These are phyloP conservation scores for Drosera spatulata DNA, from an alignment of 179 eudicot species.

Conservation along the genomic window DNA sequence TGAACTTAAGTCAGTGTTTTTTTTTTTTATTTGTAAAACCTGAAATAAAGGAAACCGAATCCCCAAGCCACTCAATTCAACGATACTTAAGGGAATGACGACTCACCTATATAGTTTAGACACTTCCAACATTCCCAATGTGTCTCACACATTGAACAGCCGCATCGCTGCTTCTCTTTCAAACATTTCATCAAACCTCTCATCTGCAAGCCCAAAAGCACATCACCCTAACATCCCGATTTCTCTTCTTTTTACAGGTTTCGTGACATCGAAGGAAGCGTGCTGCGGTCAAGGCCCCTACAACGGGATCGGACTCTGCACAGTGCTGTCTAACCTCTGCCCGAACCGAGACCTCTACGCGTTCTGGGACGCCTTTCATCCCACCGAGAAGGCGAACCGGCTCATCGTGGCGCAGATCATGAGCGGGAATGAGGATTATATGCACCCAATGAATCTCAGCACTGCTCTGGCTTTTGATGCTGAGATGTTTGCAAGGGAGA, in stretches of 20 bases:
- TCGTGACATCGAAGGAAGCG: slow-evolving; percentile 60
- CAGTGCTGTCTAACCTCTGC: slow-evolving; percentile 51
- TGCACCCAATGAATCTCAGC: slow-evolving; percentile 85
- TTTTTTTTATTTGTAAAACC: too few relatives aligned
- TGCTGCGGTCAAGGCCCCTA: slow-evolving; percentile 92
- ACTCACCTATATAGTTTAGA: too few relatives aligned
- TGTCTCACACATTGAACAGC: too few relatives aligned
- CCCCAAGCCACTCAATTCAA: too few relatives aligned
- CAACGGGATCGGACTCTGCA: slow-evolving; percentile 77
- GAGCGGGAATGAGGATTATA: slow-evolving; percentile 38
- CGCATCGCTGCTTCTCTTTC: too few relatives aligned
- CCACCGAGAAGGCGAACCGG: slow-evolving; percentile 64
- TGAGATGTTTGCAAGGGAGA: slow-evolving; percentile 3
- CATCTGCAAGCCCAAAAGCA: too few relatives aligned
- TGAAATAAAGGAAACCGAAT: too few relatives aligned
- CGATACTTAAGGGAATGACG: too few relatives aligned
- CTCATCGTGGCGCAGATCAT: slow-evolving; percentile 51
- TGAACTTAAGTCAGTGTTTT: too few relatives aligned
- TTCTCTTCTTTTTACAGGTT: slow-evolving; percentile 26
- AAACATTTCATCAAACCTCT: too few relatives aligned
- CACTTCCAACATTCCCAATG: too few relatives aligned
- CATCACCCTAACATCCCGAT: too few relatives aligned
- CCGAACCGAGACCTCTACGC: slow-evolving; percentile 50
- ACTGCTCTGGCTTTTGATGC: slow-evolving; percentile 56
- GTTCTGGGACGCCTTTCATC: slow-evolving; percentile 86